These are phyloP conservation scores for Russula griseocarnosa DNA, from an alignment of 768 basidiomycete genomes.

Conservation along the genomic window DNA sequence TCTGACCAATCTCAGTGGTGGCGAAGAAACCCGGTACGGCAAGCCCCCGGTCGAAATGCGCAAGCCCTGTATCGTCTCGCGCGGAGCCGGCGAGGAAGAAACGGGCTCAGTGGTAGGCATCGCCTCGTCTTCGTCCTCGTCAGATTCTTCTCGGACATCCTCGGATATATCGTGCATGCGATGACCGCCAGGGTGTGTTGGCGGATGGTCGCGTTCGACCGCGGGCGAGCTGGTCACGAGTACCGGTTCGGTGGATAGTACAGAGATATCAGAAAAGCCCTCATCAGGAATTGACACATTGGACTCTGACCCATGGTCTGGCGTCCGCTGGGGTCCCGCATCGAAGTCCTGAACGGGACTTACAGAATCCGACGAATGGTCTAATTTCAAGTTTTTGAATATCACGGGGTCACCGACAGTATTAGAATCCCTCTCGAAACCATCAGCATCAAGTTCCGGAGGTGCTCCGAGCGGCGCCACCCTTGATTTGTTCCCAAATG, in stretches of 20 bases:
- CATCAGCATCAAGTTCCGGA: conserved; percentile 71
- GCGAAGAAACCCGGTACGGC: conserved; percentile 31
- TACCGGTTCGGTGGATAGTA: conserved; percentile 49
- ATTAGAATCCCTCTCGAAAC: conserved; percentile 32
- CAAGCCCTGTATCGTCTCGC: conserved; percentile 47
- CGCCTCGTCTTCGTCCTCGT: conserved; percentile 16
- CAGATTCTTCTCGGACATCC: conserved; percentile 21
- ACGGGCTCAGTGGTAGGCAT: neutral
- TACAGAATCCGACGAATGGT: conserved; percentile 14
- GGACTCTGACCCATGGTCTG: conserved; percentile 17
- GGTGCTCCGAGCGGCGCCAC: conserved; percentile 85
- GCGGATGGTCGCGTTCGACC: conserved; percentile 29
- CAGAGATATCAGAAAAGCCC: neutral
- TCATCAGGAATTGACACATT: neutral
- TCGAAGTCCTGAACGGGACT: neutral
- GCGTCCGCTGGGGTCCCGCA: neutral
- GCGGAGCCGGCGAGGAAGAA: neutral
- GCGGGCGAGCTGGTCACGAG: conserved; percentile 36
- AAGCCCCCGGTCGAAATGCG: conserved; percentile 50
- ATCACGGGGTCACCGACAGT: neutral
- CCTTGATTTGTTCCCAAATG: conserved; percentile 89
- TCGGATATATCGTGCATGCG: conserved; percentile 33
- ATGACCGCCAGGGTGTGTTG: conserved; percentile 41
- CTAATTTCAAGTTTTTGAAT: conserved; percentile 13
- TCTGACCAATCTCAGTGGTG: conserved; percentile 8